A percentile compares a stretch with the other conserved stretches of the same genome.
phyloP scores from a whole-genome alignment of 768 basidiomycete genomes.

The Amanita phalloides region DNA sequence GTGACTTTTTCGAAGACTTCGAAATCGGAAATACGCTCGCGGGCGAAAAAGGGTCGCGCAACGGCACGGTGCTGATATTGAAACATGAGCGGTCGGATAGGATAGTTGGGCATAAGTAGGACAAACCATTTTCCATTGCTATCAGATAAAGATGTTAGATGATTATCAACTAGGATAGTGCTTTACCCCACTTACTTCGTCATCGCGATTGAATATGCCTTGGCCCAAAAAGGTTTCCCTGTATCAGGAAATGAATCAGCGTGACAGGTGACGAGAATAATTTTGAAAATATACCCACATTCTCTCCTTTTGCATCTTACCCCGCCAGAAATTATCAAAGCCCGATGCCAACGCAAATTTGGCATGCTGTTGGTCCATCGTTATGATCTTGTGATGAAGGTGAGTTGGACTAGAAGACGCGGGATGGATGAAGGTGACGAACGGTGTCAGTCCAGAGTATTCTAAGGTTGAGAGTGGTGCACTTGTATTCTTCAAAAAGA shows the following conservation, averaged over 20 bases:
- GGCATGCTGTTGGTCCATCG: constrained; percentile 63
- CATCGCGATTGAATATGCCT: constrained; percentile 73
- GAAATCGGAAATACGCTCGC: constrained; percentile 63
- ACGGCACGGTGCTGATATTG: constrained; percentile 45
- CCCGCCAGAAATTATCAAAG: constrained; percentile 60
- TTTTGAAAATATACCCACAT: constrained; percentile 31
- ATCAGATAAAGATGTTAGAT: constrained; percentile 1
- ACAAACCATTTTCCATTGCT: constrained; percentile 59
- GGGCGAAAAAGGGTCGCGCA: constrained; percentile 65
- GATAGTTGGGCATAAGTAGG: neutral
- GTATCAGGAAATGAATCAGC: neutral
- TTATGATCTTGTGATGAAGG: constrained; percentile 40
- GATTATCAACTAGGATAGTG: neutral
- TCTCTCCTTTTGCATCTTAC: constrained; percentile 50
- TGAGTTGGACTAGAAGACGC: constrained; percentile 5
- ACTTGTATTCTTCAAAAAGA: constrained; percentile 59
- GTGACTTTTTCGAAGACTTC: constrained; percentile 53
- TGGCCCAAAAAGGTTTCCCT: constrained; percentile 58
- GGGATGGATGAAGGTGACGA: neutral
- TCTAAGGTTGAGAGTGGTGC: constrained; percentile 57
- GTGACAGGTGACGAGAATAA: neutral
- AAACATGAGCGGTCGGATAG: neutral
- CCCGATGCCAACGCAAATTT: constrained; percentile 59
- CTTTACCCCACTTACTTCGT: constrained; percentile 32
- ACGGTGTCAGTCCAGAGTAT: constrained; percentile 66